These are phyloP conservation scores for Physaria fendleri DNA, from an alignment of 345 rosid species.

Conservation along the genomic window DNA sequence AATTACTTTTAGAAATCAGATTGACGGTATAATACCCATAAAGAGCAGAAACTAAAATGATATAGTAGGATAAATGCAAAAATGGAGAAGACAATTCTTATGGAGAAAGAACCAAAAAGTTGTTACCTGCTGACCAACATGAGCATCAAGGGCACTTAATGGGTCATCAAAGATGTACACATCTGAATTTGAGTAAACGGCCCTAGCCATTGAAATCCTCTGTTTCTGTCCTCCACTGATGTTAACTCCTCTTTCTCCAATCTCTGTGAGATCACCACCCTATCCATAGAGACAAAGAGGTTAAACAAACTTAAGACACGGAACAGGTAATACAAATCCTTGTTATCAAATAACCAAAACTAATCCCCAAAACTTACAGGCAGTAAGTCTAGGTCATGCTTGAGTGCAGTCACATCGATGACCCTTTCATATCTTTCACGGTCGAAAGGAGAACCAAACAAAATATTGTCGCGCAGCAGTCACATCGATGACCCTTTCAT, in stretches of 20 bases:
- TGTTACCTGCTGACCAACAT: slow-evolving; percentile 88
- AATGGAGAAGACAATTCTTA: background rate
- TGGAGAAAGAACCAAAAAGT: background rate
- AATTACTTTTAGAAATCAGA: background rate
- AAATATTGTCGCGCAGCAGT: no score
- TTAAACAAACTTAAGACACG: slow-evolving; percentile 12
- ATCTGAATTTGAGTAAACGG: slow-evolving; percentile 60
- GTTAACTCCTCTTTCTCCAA: slow-evolving; percentile 92
- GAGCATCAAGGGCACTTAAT: slow-evolving; percentile 77
- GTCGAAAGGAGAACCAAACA: slow-evolving; percentile 50
- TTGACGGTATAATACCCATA: background rate
- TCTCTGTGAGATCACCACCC: slow-evolving; percentile 55
- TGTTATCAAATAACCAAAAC: background rate
- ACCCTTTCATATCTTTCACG: slow-evolving; percentile 44
- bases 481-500: slow-evolving; percentile 49
- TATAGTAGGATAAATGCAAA: background rate
- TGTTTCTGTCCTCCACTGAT: slow-evolving; percentile 93
- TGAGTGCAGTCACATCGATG: slow-evolving; percentile 50
- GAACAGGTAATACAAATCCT: slow-evolving; percentile 5
- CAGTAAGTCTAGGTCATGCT: slow-evolving; percentile 45
- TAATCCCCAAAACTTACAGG: slow-evolving; percentile 31
- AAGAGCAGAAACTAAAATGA: background rate
- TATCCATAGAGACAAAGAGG: slow-evolving; percentile 29
- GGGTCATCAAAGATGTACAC: slow-evolving; percentile 75
- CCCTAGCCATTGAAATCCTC: slow-evolving; percentile 74